A percentile compares a stretch with the other conserved stretches of the same genome.
Evolutionary conservation across 2,329 filamentous ascomycete genomes (phyloP).

Genomic region (Calycina marina): DNA sequence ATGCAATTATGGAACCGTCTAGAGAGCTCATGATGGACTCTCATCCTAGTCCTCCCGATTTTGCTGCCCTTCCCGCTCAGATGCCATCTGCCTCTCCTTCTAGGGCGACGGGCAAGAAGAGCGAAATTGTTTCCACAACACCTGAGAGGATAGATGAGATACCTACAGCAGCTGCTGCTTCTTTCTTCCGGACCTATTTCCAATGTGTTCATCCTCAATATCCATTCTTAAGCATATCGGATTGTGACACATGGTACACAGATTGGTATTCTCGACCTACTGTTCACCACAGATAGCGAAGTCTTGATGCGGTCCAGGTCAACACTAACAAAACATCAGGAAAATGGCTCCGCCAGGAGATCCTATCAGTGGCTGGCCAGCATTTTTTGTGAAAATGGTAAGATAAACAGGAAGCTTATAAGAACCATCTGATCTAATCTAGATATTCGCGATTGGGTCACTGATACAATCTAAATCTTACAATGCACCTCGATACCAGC

Average conservation of each 20-base stretch:
- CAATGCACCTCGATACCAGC: constrained; percentile 5
- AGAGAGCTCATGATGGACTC: background rate
- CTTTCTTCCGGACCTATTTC: constrained; percentile 8
- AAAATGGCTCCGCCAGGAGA: constrained; percentile 4
- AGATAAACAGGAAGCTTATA: background rate
- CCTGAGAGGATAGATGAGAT: constrained; percentile 6
- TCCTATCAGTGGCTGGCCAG: constrained; percentile 5
- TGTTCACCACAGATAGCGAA: no score
- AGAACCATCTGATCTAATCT: background rate
- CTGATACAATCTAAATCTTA: constrained; percentile 7
- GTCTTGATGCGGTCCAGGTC: no score
- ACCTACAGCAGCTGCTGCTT: constrained; percentile 6
- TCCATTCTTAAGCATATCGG: constrained; percentile 6
- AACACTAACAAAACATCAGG: no score
- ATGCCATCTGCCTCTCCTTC: no score
- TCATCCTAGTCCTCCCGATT: constrained; percentile 3
- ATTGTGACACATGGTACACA: constrained; percentile 4
- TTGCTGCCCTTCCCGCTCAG: constrained; percentile 1
- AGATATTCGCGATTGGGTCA: constrained; percentile 6
- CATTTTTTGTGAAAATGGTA: constrained; percentile 7
- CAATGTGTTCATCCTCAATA: constrained; percentile 7
- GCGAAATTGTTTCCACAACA: background rate
- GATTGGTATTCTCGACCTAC: no score
- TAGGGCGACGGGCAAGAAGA: background rate
- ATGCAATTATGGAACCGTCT: background rate